phyloP scores from a whole-genome alignment of 352 stramenopile genomes.

The Phytophthora ohioensis region DNA sequence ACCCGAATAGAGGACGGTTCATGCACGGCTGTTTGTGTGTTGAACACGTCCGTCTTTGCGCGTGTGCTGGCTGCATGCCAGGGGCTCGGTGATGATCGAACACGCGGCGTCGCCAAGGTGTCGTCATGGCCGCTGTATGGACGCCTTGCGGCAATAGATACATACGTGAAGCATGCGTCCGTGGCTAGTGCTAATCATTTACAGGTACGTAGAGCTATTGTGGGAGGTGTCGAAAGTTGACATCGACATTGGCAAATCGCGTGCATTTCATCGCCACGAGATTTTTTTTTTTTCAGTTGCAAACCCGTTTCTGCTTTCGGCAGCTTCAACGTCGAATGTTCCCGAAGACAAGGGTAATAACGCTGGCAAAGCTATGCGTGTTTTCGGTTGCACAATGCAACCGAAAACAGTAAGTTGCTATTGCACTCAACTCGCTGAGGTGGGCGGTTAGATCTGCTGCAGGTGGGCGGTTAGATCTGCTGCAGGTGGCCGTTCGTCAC shows the following conservation, averaged over 20 bases:
- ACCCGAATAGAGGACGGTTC: constrained; percentile 23
- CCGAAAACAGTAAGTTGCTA: too few species aligned
- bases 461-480: neutral
- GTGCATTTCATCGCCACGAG: constrained; percentile 29
- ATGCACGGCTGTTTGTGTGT: neutral
- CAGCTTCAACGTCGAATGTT: constrained; percentile 39
- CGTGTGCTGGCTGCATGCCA: neutral
- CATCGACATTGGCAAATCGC: constrained; percentile 12
- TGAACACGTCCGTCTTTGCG: constrained; percentile 19
- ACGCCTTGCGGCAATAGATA: neutral
- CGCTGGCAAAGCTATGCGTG: neutral
- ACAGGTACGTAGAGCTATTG: neutral
- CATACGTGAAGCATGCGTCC: neutral
- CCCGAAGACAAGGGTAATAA: constrained; percentile 10
- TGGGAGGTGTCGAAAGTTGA: neutral
- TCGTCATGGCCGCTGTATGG: constrained; percentile 3
- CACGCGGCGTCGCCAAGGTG: neutral
- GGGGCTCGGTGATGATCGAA: neutral
- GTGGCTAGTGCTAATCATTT: neutral
- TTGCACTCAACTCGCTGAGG: neutral
- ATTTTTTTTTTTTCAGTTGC: constrained; percentile 29
- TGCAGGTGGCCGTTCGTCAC: constrained; percentile 2
- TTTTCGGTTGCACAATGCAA: too few species aligned
- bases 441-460: neutral
- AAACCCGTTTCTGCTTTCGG: constrained; percentile 22